Evolutionary conservation across 805 yeast species (phyloP), one percentile per base, ranked within the genome.

Genomic region (Teunomyces barrocoloradensis): DNA sequence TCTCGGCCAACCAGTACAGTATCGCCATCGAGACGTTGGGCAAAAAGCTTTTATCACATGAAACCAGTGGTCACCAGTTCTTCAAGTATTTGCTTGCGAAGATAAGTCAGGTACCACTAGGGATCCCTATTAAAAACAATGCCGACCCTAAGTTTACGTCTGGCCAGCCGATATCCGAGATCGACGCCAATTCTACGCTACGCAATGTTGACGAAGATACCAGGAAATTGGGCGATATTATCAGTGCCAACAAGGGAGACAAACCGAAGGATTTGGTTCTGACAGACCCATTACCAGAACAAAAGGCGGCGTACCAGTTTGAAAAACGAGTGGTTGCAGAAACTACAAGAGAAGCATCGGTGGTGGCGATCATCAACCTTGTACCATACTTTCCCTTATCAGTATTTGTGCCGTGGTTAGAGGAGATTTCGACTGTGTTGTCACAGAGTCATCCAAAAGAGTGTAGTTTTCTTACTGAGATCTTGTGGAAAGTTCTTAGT

Each of bases 11-110:
- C 6, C 92, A 85, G 57, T 65, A 83, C 17, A 70, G 71, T 20
- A 70, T 82, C 17, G 89, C 87, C 0, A 65, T 81, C 15, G 82
- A 76, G 53, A 75, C 82, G 0, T 63, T 84, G 25, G 80, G 86
- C 0, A 71, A 75, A 50, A 64, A 63, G 43, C 51, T 68, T 17
- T 52, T 73, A 44, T 58, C 69, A 0, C 52, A 50, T 10, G 34
- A 45, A 4, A 52, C 49, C 27, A 55, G 63, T 1, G 64, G 58
- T 1, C 68, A 66, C 46, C 66, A 69, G 44, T 67, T 82, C 29
- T 55, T 81, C 11, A 69, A 71, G 20, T 65, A 64, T 23, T 54
- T 84, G 4, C 75, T 69, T 57, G 56, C 63, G 40, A 61, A 68
- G 35, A 75, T 83, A 35, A 63, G 71, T 9, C 55, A 63, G 40